Percentiles rank a stretch among this genome's conserved stretches.
These are phyloP conservation scores for Stentor roeselii DNA, from an alignment of 73 alveolate species.

Conservation along the genomic window DNA sequence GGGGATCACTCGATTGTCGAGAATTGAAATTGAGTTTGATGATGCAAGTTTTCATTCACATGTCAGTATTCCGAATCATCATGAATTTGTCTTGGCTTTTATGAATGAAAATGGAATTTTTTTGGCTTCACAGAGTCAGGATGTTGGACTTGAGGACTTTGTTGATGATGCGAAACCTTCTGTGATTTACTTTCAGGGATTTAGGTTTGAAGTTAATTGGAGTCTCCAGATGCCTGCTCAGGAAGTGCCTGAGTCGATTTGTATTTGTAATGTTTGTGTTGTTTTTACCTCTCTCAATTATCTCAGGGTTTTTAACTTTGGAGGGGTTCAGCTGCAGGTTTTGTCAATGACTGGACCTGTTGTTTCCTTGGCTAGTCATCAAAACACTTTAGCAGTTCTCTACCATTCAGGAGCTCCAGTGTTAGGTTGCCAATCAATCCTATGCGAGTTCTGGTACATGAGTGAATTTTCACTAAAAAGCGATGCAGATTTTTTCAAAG, in stretches of 20 bases:
- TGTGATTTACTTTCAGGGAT: not conserved
- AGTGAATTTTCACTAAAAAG: not conserved
- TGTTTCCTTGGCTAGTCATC: conserved; percentile 48
- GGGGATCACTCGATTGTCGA: not conserved
- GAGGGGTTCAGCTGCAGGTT: conserved; percentile 45
- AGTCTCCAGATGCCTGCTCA: conserved; percentile 31
- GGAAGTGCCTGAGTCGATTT: conserved; percentile 45
- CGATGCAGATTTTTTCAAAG: conserved; percentile 17
- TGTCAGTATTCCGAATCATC: conserved; percentile 41
- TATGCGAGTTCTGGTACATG: conserved; percentile 39
- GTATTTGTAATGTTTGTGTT: conserved; percentile 45
- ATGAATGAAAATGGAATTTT: conserved; percentile 41
- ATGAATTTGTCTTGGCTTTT: conserved; percentile 34
- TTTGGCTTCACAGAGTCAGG: conserved; percentile 44
- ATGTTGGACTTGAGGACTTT: conserved; percentile 38
- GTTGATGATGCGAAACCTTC: conserved; percentile 40
- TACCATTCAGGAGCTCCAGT: conserved; percentile 58
- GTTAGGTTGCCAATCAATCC: conserved; percentile 42
- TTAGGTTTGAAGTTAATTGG: conserved; percentile 32
- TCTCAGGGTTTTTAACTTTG: conserved; percentile 43
- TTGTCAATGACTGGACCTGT: conserved; percentile 36
- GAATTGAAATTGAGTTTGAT: conserved; percentile 48
- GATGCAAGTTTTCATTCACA: conserved; percentile 41
- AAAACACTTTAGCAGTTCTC: conserved; percentile 40
- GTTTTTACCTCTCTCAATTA: conserved; percentile 44